Evolutionary conservation across 2,329 filamentous ascomycete genomes (phyloP), one percentile per base, ranked within the genome.

Genomic region (Shiraia bambusicola): DNA sequence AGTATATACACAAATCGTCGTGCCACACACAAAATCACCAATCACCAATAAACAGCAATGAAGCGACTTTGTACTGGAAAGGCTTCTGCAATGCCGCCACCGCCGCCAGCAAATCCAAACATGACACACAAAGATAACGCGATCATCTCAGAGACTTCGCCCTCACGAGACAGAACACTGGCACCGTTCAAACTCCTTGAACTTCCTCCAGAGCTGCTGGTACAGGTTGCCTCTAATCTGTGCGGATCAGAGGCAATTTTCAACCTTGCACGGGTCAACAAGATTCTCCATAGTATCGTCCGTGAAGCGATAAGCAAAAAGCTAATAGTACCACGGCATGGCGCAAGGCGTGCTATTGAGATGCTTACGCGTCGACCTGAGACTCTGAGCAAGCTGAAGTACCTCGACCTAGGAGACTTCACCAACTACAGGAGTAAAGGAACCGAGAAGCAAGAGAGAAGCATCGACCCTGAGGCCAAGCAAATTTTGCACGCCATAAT

Each of bases 401-500:
- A 28, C 19, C 33, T 52, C 12, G 40, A 54, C 32, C 33, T 58
- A 3, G 48, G 49, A 15, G 47, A 51, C 27, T 56, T 47, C 24
- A 32, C 33, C 8, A 26, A 29, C 11, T n/a, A n/a, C n/a, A n/a
- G n/a, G n/a, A n/a, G n/a, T n/a, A n/a, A n/a, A n/a, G n/a, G n/a
- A n/a, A n/a, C n/a, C n/a, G n/a, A n/a, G n/a, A n/a, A n/a, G n/a
- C n/a, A n/a, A n/a, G n/a, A n/a, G n/a, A n/a, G n/a, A n/a, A n/a
- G n/a, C n/a, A n/a, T n/a, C n/a, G n/a, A n/a, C n/a, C n/a, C n/a
- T n/a, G n/a, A n/a, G 4, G 19, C 19, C 19, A 22, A 22, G 19
- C 19, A 8, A 8, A 8, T 22, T 22, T 8, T 22, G 4, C 4
- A 8, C 4, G 19, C 19, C 19, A 8, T 8, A 4, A 22, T 22